A percentile compares a stretch with the other conserved stretches of the same genome.
Evolutionary conservation across 306 rosid genomes (phyloP).

Genomic region (Rosa multiflora): DNA sequence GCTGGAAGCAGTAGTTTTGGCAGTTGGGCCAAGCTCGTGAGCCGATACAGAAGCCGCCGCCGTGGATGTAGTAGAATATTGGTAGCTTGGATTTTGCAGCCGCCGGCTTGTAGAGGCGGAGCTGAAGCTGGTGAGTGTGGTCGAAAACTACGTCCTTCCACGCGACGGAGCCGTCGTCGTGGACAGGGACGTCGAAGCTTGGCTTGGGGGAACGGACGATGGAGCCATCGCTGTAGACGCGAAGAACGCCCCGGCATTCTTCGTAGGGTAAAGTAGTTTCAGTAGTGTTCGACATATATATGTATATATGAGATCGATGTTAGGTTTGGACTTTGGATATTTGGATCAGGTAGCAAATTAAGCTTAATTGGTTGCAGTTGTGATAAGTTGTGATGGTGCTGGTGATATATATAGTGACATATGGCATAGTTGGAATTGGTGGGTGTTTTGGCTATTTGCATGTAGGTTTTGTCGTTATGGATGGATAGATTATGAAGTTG

Average conservation of each 20-base stretch:
- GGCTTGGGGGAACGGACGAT: constrained; percentile 53
- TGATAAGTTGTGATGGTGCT: background rate
- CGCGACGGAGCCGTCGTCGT: constrained; percentile 56
- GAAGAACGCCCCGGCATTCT: constrained; percentile 81
- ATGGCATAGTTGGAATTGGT: background rate
- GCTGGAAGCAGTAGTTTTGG: constrained; percentile 75
- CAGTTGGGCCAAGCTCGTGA: constrained; percentile 88
- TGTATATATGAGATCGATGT: background rate
- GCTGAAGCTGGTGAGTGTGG: constrained; percentile 45
- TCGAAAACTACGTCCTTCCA: constrained; percentile 79
- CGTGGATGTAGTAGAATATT: constrained; percentile 69
- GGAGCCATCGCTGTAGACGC: constrained; percentile 75
- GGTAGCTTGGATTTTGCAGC: constrained; percentile 42
- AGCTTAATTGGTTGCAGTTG: too few relatives aligned
- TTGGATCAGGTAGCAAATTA: background rate
- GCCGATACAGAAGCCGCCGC: constrained; percentile 96
- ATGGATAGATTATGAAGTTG: background rate
- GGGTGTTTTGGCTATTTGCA: background rate
- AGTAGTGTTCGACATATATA: constrained; percentile 6
- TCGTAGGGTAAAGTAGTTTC: constrained; percentile 25
- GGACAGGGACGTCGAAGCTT: constrained; percentile 47
- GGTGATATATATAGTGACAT: background rate
- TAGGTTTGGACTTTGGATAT: too few relatives aligned
- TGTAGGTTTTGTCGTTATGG: constrained; percentile 9
- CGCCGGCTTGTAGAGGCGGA: constrained; percentile 75